Conservation (phyloP, 352 stramenopile genomes). For the Globisporangium polare region DNA sequence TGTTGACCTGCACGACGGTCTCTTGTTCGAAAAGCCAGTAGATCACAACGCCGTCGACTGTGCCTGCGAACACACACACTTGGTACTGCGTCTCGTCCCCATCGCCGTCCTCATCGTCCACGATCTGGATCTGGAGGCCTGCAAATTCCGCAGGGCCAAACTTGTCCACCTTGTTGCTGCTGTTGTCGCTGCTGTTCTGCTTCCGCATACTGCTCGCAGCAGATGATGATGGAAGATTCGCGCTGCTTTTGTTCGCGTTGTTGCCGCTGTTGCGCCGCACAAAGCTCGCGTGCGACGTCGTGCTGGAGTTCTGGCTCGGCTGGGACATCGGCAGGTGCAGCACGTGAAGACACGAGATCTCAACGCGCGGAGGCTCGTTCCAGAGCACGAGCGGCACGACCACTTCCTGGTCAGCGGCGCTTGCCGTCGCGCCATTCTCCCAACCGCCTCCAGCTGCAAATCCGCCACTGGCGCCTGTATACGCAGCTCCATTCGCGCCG, state of each 20-base stretch:
- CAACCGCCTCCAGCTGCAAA: slow-evolving; percentile 1
- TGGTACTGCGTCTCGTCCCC: slow-evolving; percentile 37
- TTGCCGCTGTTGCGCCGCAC: slow-evolving; percentile 13
- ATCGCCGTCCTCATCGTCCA: slow-evolving; percentile 32
- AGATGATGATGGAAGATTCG: not conserved
- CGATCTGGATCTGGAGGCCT: slow-evolving; percentile 30
- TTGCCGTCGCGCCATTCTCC: not conserved
- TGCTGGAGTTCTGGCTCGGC: slow-evolving; percentile 65
- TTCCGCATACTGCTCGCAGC: not conserved
- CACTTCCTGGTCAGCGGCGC: slow-evolving; percentile 27
- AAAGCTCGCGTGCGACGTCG: slow-evolving; percentile 28
- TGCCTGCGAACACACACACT: slow-evolving; percentile 71
- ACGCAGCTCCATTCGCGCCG: not conserved
- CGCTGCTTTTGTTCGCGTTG: not conserved
- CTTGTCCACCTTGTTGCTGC: not conserved
- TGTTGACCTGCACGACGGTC: slow-evolving; percentile 55
- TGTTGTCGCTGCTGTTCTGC: not conserved
- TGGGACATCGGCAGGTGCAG: slow-evolving; percentile 57
- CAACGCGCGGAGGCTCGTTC: slow-evolving; percentile 44
- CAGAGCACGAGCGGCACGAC: slow-evolving; percentile 71
- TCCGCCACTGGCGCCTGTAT: not conserved
- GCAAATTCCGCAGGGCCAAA: slow-evolving; percentile 5
- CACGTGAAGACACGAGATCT: slow-evolving; percentile 57
- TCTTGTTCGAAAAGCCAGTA: slow-evolving; percentile 73
- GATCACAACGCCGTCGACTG: slow-evolving; percentile 53